Evolutionary conservation across 2,329 filamentous ascomycete genomes (phyloP).

Genomic region (Monosporascus sp.): DNA sequence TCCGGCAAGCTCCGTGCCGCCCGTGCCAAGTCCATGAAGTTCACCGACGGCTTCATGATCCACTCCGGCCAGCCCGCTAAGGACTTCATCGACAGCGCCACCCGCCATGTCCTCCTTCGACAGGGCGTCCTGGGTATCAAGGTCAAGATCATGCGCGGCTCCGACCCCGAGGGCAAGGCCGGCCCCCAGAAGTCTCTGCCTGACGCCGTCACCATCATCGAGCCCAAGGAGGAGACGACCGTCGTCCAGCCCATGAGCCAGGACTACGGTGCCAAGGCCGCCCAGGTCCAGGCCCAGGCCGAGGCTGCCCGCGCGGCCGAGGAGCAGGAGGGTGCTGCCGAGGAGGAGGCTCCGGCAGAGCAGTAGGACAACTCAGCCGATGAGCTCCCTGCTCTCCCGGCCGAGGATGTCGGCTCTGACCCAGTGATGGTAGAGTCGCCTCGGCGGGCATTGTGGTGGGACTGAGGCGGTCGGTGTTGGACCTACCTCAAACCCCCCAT

Average conservation of each 20-base stretch:
- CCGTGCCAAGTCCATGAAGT: slow-evolving; percentile 99
- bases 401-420: slow-evolving; percentile 1
- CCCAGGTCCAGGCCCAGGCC: slow-evolving; percentile 59
- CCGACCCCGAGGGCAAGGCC: slow-evolving; percentile 98
- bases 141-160: slow-evolving; percentile 99
- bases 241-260: slow-evolving; percentile 94
- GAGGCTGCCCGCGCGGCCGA: slow-evolving; percentile 52
- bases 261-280: slow-evolving; percentile 95
- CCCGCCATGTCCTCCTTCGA: slow-evolving; percentile 98
- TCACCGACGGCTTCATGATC: slow-evolving; percentile 99
- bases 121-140: slow-evolving; percentile 99
- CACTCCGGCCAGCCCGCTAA: slow-evolving; percentile 99
- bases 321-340: slow-evolving; percentile 44
- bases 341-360: slow-evolving; percentile 45
- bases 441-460: neutral
- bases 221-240: slow-evolving; percentile 98
- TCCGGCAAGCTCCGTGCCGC: slow-evolving; percentile 98
- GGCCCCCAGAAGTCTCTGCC: slow-evolving; percentile 96
- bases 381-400: slow-evolving; percentile 30
- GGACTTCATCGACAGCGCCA: slow-evolving; percentile 98
- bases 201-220: slow-evolving; percentile 98
- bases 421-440: slow-evolving; percentile 1
- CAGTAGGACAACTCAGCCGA: slow-evolving; percentile 37
- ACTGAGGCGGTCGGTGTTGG: neutral
- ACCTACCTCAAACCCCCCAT: neutral